phyloP scores from a whole-genome alignment of 1,284 basidiomycete genomes.

The Pterula multifida region DNA sequence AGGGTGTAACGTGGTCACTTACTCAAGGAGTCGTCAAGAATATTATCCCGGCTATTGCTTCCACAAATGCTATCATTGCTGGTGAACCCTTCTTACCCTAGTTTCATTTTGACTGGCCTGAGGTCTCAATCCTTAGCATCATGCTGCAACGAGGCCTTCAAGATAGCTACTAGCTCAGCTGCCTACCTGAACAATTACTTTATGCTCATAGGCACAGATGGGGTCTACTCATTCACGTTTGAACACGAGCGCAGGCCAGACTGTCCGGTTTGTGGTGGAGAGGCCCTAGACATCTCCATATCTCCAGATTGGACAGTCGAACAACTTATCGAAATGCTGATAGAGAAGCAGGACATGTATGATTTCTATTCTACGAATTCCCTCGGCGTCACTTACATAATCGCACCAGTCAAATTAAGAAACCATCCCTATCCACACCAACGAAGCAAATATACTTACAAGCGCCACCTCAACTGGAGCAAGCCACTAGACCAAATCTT shows the following conservation, averaged over 20 bases:
- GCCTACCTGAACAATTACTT: slow-evolving; percentile 98
- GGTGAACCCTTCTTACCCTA: slow-evolving; percentile 29
- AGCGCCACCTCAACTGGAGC: slow-evolving; percentile 82
- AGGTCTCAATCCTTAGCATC: slow-evolving; percentile 45
- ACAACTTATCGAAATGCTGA: slow-evolving; percentile 73
- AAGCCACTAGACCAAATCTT: slow-evolving; percentile 81
- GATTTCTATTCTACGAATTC: slow-evolving; percentile 15
- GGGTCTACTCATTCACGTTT: slow-evolving; percentile 96
- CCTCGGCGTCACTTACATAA: slow-evolving; percentile 4
- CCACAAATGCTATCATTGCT: slow-evolving; percentile 93
- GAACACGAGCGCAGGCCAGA: slow-evolving; percentile 87
- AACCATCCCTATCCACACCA: slow-evolving; percentile 69
- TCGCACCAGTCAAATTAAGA: slow-evolving; percentile 76
- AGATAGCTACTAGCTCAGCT: slow-evolving; percentile 91
- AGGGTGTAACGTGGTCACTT: slow-evolving; percentile 94
- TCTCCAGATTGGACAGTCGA: slow-evolving; percentile 70
- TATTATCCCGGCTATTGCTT: slow-evolving; percentile 97
- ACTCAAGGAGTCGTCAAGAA: slow-evolving; percentile 99
- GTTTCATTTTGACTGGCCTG: neutral
- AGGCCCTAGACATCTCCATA: slow-evolving; percentile 63
- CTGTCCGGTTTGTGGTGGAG: slow-evolving; percentile 96
- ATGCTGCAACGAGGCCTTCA: slow-evolving; percentile 99
- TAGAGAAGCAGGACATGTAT: slow-evolving; percentile 80
- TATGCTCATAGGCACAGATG: slow-evolving; percentile 93
- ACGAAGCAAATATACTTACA: slow-evolving; percentile 81